Base-by-base conservation (phyloP, 768 basidiomycete species). In the Psilocybe azurescens region DNA sequence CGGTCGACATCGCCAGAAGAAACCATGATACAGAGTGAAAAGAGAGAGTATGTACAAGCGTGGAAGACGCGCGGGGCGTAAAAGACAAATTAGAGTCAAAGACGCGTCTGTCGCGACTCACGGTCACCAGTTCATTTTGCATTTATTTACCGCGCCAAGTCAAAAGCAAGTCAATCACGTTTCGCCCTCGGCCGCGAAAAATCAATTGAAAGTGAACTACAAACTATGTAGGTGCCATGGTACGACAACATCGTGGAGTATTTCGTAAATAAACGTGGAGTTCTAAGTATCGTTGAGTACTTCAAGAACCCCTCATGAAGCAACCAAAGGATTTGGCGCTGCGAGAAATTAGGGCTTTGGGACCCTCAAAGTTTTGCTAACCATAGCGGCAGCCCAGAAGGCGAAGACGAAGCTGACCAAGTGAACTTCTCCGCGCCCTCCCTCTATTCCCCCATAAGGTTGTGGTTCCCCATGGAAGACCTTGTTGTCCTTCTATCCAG, bases 341-440 rank as follows among this genome's bases (percentile, higher is more conserved):
- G 20, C n/a, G 46, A 30, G 14, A 28, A 33, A n/a, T 65, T 75
- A 93, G 50, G 85, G 68, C 77, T 95, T 95, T 11, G 93, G 92
- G 55, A 98, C 87, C 53, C 88, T 85, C 50, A 99, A 80, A 14
- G 97, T 99, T 79, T 99, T 99, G 83, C 94, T 96, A 65, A 99
- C 93, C 97, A 99, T 99, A 52, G 93, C 91, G 14, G 95, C 90
- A 8, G 92, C 97, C 96, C 95, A 99, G 11, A 81, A 72, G 6
- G 79, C 90, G 74, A 95, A 94, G n/a, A 96, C 70, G 38, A 93
- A 63, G 69, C 88, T 88, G 46, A 89, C 88, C 41, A 86, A 77
- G 75, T 99, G 97, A 52, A 99, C 69, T 67, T 99, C 97, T 69
- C 95, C 90, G 33, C 88, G 84, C 9, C 89, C 89, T 11, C 90